phyloP scores from a whole-genome alignment of 2,329 filamentous ascomycete genomes.

The Epichloe amarillans region DNA sequence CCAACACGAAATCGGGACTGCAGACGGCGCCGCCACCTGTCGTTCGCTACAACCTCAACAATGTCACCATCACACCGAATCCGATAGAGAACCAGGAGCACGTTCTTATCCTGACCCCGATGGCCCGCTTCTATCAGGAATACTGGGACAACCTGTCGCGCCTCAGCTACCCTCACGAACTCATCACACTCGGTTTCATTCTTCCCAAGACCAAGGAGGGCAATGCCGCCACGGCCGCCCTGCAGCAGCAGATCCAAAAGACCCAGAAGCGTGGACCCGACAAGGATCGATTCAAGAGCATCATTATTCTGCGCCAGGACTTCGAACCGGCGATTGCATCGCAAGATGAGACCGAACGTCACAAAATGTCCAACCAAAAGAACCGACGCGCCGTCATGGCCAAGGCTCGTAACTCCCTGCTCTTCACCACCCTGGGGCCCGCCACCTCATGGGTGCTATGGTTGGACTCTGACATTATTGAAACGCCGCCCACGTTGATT shows the following conservation, averaged over 20 bases:
- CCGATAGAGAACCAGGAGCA: constrained; percentile 71
- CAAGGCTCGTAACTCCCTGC: constrained; percentile 79
- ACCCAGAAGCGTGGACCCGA: constrained; percentile 68
- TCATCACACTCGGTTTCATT: constrained; percentile 93
- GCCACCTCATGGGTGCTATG: constrained; percentile 92
- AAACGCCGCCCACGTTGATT: constrained; percentile 72
- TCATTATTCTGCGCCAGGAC: constrained; percentile 91
- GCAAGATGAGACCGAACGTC: constrained; percentile 77
- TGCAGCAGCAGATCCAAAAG: constrained; percentile 75
- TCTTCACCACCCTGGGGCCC: constrained; percentile 89
- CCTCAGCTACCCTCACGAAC: constrained; percentile 79
- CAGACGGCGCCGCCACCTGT: constrained; percentile 58
- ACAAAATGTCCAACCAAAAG: constrained; percentile 87
- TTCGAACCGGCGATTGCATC: constrained; percentile 70
- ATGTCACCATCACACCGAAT: constrained; percentile 68
- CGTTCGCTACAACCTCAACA: constrained; percentile 87
- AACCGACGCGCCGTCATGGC: constrained; percentile 78
- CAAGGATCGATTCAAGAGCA: constrained; percentile 74
- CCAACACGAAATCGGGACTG: constrained; percentile 18
- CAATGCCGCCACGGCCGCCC: constrained; percentile 66
- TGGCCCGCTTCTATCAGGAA: constrained; percentile 81
- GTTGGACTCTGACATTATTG: constrained; percentile 85
- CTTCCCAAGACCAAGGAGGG: constrained; percentile 88
- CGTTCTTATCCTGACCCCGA: constrained; percentile 81
- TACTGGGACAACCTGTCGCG: constrained; percentile 92